Conservation (phyloP, 495 filamentous ascomycete species). For the Lichenothelia convexa region DNA sequence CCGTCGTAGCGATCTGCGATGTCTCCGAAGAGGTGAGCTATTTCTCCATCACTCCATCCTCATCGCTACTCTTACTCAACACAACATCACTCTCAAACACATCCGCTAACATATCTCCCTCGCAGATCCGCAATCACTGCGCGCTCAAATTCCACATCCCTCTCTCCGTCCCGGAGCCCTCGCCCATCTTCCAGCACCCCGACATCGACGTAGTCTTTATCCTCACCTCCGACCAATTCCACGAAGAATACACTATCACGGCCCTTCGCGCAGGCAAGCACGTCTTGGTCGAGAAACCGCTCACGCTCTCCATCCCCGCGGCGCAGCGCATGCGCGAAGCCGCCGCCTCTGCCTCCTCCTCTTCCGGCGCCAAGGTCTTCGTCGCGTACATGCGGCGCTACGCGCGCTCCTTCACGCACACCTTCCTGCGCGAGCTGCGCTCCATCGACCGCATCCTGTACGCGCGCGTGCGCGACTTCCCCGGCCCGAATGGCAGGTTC, state of each 20-base stretch:
- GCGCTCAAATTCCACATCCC: slow-evolving; percentile 1
- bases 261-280: slow-evolving; percentile 33
- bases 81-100: too few species aligned
- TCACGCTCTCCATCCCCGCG: slow-evolving; percentile 26
- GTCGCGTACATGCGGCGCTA: slow-evolving; percentile 38
- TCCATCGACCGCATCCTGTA: slow-evolving; percentile 30
- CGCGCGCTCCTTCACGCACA: slow-evolving; percentile 30
- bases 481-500: slow-evolving; percentile 29
- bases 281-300: slow-evolving; percentile 36
- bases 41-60: too few species aligned
- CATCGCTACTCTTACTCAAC: too few species aligned
- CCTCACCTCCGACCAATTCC: slow-evolving; percentile 34
- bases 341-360: slow-evolving; percentile 15
- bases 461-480: slow-evolving; percentile 34
- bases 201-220: slow-evolving; percentile 28
- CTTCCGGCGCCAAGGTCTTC: slow-evolving; percentile 26
- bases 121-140: slow-evolving; percentile 19
- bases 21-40: slow-evolving; percentile 15
- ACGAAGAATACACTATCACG: slow-evolving; percentile 28
- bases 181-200: slow-evolving; percentile 1
- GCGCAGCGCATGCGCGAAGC: slow-evolving; percentile 27
- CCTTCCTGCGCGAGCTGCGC: slow-evolving; percentile 29
- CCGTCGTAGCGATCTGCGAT: slow-evolving; percentile 26
- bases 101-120: too few species aligned
- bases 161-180: background rate